Conservation (phyloP, 2,329 filamentous ascomycete genomes). For the Ascochyta pisi region DNA sequence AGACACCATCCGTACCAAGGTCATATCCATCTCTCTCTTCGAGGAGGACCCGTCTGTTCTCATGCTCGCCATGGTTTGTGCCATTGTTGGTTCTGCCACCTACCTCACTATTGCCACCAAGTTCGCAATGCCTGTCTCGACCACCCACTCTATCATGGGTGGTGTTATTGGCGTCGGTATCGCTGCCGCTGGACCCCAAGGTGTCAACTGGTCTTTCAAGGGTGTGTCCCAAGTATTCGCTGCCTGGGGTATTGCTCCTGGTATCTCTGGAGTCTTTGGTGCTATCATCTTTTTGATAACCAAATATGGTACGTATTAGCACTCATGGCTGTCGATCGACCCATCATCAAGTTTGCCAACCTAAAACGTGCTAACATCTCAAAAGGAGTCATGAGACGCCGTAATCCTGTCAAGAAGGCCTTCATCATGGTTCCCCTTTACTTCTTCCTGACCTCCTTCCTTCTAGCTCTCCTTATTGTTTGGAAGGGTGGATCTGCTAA, state of each 20-base stretch:
- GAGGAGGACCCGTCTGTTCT: constrained; percentile 56
- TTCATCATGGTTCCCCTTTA: constrained; percentile 60
- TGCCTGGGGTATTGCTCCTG: constrained; percentile 67
- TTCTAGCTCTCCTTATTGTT: constrained; percentile 57
- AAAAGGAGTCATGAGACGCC: constrained; percentile 58
- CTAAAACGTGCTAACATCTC: too few relatives aligned
- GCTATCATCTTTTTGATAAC: constrained; percentile 63
- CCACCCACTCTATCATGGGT: constrained; percentile 58
- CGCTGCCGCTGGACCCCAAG: constrained; percentile 60
- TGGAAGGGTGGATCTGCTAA: constrained; percentile 54
- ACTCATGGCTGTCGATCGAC: too few relatives aligned
- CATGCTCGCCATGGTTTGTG: constrained; percentile 63
- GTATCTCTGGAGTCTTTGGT: constrained; percentile 61
- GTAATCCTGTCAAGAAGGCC: constrained; percentile 61
- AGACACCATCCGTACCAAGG: constrained; percentile 58
- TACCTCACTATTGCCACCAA: constrained; percentile 62
- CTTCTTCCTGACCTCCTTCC: constrained; percentile 62
- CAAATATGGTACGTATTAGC: constrained; percentile 53
- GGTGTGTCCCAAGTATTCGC: constrained; percentile 65
- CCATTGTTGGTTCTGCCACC: constrained; percentile 58
- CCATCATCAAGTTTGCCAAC: too few relatives aligned
- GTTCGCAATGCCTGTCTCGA: constrained; percentile 61
- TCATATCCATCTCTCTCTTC: constrained; percentile 56
- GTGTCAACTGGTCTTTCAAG: constrained; percentile 64
- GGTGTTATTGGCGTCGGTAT: constrained; percentile 55